Conservation (phyloP, 768 basidiomycete species). For the Cystofilobasidium bisporidii region DNA sequence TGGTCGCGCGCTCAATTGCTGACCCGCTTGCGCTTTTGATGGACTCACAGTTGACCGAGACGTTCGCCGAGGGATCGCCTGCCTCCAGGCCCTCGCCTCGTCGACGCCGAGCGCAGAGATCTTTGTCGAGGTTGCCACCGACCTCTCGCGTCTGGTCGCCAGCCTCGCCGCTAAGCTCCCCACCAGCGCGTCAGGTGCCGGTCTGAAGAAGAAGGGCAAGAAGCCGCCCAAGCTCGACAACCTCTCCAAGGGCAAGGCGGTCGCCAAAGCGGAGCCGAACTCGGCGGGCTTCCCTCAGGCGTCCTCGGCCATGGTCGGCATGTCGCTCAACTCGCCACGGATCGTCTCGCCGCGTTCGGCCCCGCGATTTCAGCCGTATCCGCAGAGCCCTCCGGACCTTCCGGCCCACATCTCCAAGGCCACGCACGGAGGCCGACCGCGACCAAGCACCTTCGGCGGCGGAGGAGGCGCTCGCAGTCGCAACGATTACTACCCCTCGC, state of each 20-base stretch:
- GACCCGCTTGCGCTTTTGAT: too few species aligned
- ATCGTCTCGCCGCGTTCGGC: too few species aligned
- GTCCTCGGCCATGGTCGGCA: not conserved
- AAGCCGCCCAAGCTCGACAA: not conserved
- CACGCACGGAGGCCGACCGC: too few species aligned
- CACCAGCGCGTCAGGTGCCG: not conserved
- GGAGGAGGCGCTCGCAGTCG: too few species aligned
- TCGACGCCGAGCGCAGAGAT: not conserved
- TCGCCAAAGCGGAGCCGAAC: not conserved
- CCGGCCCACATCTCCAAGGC: not conserved
- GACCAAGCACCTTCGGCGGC: too few species aligned
- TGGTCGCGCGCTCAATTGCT: too few species aligned
- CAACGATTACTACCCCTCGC: too few species aligned
- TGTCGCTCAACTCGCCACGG: not conserved
- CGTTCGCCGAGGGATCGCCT: not conserved
- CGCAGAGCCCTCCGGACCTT: not conserved
- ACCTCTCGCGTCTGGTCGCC: not conserved
- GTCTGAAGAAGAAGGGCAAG: not conserved
- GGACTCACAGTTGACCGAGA: not conserved
- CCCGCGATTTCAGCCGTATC: not conserved
- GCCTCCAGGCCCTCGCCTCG: not conserved
- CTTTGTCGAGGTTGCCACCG: not conserved
- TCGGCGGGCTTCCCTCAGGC: not conserved
- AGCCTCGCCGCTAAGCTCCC: not conserved
- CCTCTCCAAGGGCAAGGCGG: not conserved